These are phyloP conservation scores for Cladorrhinum sp. DNA, from an alignment of 2,329 filamentous ascomycete species.

Conservation along the genomic window DNA sequence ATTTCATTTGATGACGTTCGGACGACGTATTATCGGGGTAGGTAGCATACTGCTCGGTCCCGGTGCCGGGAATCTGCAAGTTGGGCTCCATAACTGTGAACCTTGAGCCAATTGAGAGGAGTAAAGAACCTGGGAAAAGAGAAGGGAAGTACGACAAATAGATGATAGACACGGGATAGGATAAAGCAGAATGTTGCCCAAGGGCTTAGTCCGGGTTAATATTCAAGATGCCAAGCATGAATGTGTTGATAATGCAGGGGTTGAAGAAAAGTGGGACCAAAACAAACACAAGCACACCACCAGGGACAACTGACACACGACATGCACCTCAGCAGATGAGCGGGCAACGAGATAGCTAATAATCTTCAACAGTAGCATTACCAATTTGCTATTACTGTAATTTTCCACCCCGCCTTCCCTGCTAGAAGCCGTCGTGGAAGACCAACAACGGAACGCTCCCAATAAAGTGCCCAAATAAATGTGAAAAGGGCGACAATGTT, in stretches of 20 bases:
- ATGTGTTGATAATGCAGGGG: not conserved
- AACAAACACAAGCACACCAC: not conserved
- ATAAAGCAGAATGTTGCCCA: no score
- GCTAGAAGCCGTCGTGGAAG: not conserved
- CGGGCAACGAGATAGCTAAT: not conserved
- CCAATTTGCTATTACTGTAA: not conserved
- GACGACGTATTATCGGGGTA: not conserved
- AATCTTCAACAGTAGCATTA: conserved; percentile 4
- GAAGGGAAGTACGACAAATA: no score
- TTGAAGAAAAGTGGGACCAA: not conserved
- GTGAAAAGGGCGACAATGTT: not conserved
- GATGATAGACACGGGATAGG: no score
- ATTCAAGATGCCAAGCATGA: no score
- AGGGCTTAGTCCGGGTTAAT: no score
- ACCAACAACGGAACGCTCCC: not conserved
- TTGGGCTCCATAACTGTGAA: no score
- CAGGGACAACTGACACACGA: not conserved
- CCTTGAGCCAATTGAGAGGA: no score
- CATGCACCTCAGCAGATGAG: no score
- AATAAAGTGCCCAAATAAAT: not conserved
- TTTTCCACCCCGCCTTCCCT: not conserved
- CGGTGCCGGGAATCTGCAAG: no score
- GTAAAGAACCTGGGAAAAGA: no score
- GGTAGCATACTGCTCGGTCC: no score
- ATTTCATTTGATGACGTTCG: not conserved